Conservation (phyloP, 805 yeast species). For the Schwanniomyces polymorphus region DNA sequence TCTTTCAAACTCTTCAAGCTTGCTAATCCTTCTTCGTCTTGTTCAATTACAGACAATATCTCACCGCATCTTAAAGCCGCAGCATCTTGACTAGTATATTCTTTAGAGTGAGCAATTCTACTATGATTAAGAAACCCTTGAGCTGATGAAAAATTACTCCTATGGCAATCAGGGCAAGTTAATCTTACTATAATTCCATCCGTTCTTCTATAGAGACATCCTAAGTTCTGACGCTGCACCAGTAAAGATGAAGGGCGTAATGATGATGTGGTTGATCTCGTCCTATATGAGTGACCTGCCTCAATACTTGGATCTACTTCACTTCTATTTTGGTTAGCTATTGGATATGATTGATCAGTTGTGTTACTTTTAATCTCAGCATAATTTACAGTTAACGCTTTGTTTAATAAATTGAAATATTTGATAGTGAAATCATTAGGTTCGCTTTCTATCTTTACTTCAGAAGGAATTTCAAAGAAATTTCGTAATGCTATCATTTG, state of each 20-base stretch:
- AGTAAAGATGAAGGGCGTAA: slow-evolving; percentile 51
- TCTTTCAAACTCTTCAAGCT: slow-evolving; percentile 34
- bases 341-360: neutral
- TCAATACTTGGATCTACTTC: slow-evolving; percentile 1
- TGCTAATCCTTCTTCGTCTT: slow-evolving; percentile 51
- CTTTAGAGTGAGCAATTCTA: slow-evolving; percentile 70
- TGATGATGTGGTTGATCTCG: slow-evolving; percentile 52
- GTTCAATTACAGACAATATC: slow-evolving; percentile 53
- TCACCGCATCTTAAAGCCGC: slow-evolving; percentile 72
- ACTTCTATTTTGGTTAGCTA: neutral
- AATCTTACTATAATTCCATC: slow-evolving; percentile 72
- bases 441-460: slow-evolving; percentile 39
- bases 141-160: slow-evolving; percentile 73
- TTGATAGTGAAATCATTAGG: slow-evolving; percentile 45
- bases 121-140: slow-evolving; percentile 82
- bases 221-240: slow-evolving; percentile 22
- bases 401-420: slow-evolving; percentile 38
- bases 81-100: slow-evolving; percentile 68
- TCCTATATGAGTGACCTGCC: slow-evolving; percentile 36
- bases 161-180: slow-evolving; percentile 64
- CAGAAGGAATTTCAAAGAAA: slow-evolving; percentile 41
- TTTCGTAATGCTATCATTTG: slow-evolving; percentile 54
- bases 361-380: slow-evolving; percentile 13
- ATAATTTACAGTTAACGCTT: slow-evolving; percentile 32
- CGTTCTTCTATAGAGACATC: slow-evolving; percentile 62